Evolutionary conservation across 2,329 filamentous ascomycete species (phyloP), one percentile per base, ranked within the genome.

Genomic region (Curvularia hawaiiensis): DNA sequence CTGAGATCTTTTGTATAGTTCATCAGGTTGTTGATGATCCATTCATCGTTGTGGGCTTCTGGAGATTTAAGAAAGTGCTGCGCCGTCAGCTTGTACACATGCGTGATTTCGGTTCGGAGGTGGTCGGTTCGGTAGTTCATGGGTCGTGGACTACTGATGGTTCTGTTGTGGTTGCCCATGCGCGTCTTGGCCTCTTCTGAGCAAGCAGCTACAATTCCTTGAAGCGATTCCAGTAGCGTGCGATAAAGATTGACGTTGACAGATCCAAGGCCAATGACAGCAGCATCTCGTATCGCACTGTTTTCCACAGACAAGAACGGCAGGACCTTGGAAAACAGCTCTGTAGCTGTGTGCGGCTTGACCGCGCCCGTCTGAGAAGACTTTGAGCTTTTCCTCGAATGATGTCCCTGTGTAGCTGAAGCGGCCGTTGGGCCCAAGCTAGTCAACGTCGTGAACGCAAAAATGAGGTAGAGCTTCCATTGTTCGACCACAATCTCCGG

Each of bases 401-500:
- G 94, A 62, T 96, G 90, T 38, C 83, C 83, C 2, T 80, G 80
- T 12, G 82, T 80, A 30, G 88, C 81, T 54, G 87, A 85, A 22
- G 85, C 82, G 20, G 82, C 86, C 20, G 59, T 68, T 31, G 62
- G 54, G 10, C 92, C 92, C 10, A 91, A 85, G 64, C 95, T 95
- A 38, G 91, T 93, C 55, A 99, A 82, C 0, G 95, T 98, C 10
- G 94, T 97, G 77, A 96, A 99, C 10, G 94, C 95, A 79, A 99
- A 97, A 54, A 97, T 93, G 26, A 99, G 83, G 74, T 98, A 98
- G 2, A 98, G 81, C 77, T 97, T 98, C 94, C 94, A 99, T 74
- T 99, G 95, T 76, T 98, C 96, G 57, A 99, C 87, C 56, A 97
- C 83, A 22, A 96, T 87, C 67, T 96, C 92, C 0, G 93, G 90